Conservation (phyloP, 306 rosid species). For the Cicer judaicum region DNA sequence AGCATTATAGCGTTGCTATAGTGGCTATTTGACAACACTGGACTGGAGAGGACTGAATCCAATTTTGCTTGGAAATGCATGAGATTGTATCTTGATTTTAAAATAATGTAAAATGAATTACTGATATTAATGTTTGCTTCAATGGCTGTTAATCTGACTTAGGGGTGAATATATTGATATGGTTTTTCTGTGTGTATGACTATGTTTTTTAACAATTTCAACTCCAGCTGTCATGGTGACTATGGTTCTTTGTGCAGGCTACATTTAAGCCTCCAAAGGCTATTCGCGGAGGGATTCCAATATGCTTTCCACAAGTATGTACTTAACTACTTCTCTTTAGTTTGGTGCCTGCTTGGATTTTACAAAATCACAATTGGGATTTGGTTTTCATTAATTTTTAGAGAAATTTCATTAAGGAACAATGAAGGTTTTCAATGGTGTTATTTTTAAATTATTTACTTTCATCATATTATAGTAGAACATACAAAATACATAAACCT, state of each 20-base stretch:
- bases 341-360: conserved; percentile 18
- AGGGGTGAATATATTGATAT: conserved; percentile 8
- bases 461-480: neutral
- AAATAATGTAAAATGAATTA: conserved; percentile 3
- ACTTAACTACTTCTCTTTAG: conserved; percentile 41
- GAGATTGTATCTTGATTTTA: conserved; percentile 27
- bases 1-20: too few species aligned
- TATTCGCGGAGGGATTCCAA: conserved; percentile 97
- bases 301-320: conserved; percentile 97
- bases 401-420: conserved; percentile 3
- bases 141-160: neutral
- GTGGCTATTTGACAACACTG: too few species aligned
- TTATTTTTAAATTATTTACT: neutral
- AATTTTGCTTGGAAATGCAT: conserved; percentile 7
- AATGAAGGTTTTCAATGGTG: neutral
- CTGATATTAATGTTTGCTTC: neutral
- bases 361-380: neutral
- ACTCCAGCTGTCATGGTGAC: conserved; percentile 17
- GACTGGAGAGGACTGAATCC: neutral
- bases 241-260: conserved; percentile 69
- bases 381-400: neutral
- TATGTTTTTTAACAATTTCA: conserved; percentile 23
- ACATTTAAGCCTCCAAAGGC: conserved; percentile 79
- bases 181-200: neutral
- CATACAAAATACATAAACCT: conserved; percentile 11